phyloP scores from a whole-genome alignment of 1,284 basidiomycete species.

The Athelia sp. region DNA sequence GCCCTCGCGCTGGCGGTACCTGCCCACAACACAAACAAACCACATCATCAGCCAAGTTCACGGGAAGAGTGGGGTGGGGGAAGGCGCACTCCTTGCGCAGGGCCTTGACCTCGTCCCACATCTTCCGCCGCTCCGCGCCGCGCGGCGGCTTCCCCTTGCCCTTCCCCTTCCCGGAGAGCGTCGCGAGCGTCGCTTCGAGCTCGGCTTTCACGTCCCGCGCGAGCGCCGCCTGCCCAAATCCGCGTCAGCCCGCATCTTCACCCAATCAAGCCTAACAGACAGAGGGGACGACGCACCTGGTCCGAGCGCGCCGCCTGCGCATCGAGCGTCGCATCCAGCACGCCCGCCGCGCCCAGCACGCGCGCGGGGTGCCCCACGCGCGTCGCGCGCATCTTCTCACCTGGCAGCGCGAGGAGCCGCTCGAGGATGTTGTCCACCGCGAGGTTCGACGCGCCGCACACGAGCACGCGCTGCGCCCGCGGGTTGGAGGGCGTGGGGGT shows the following conservation, averaged over 20 bases:
- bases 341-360: slow-evolving; percentile 67
- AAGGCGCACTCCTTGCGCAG: slow-evolving; percentile 80
- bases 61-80: not conserved
- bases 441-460: slow-evolving; percentile 90
- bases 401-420: slow-evolving; percentile 64
- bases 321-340: slow-evolving; percentile 84
- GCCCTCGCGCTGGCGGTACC: slow-evolving; percentile 84
- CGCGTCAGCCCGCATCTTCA: not conserved
- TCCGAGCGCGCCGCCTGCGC: slow-evolving; percentile 79
- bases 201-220: slow-evolving; percentile 85
- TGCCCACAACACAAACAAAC: slow-evolving; percentile 28
- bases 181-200: slow-evolving; percentile 62
- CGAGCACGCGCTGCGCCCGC: slow-evolving; percentile 58
- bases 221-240: slow-evolving; percentile 51
- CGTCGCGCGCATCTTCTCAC: slow-evolving; percentile 56
- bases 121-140: slow-evolving; percentile 78
- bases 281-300: slow-evolving; percentile 35
- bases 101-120: slow-evolving; percentile 90
- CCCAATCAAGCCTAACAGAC: not conserved
- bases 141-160: slow-evolving; percentile 65
- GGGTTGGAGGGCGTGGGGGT: slow-evolving; percentile 40
- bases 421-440: slow-evolving; percentile 91
- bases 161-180: slow-evolving; percentile 76
- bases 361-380: slow-evolving; percentile 92
- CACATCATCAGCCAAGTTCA: not conserved